A percentile compares a stretch with the other conserved stretches of the same genome.
Conservation (phyloP, 139 green algal species). For the Chlorella sp. region DNA sequence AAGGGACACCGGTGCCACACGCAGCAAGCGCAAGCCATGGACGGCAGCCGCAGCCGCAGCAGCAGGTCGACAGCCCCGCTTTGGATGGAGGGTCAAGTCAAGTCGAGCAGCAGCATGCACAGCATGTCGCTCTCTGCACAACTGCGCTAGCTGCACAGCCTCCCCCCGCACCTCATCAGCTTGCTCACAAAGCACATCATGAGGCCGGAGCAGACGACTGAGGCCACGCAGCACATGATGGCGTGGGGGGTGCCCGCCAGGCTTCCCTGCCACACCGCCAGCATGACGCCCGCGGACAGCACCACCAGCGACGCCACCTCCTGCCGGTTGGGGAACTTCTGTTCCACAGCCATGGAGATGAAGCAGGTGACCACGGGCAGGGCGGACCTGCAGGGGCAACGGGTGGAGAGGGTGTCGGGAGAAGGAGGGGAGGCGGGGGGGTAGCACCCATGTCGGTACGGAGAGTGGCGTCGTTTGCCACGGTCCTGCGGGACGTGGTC, state of each 20-base stretch:
- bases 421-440: too few species aligned
- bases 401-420: neutral
- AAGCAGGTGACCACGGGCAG: constrained; percentile 62
- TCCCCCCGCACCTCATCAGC: constrained; percentile 39
- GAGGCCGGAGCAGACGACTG: constrained; percentile 53
- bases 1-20: too few species aligned
- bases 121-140: neutral
- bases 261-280: constrained; percentile 62
- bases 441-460: neutral
- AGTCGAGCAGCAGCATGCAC: too few species aligned
- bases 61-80: too few species aligned
- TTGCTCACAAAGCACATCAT: constrained; percentile 69
- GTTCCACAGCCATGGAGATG: constrained; percentile 61
- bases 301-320: constrained; percentile 54
- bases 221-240: constrained; percentile 54
- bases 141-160: neutral
- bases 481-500: too few species aligned
- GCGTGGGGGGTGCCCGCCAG: constrained; percentile 45
- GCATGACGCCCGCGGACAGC: constrained; percentile 63
- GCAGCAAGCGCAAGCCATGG: neutral
- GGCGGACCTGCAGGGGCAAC: neutral
- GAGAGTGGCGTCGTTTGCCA: too few species aligned
- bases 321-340: constrained; percentile 41
- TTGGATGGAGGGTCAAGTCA: too few species aligned
- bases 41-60: too few species aligned